phyloP scores from a whole-genome alignment of 2,329 filamentous ascomycete genomes.

The Pestalotiopsis sp. region DNA sequence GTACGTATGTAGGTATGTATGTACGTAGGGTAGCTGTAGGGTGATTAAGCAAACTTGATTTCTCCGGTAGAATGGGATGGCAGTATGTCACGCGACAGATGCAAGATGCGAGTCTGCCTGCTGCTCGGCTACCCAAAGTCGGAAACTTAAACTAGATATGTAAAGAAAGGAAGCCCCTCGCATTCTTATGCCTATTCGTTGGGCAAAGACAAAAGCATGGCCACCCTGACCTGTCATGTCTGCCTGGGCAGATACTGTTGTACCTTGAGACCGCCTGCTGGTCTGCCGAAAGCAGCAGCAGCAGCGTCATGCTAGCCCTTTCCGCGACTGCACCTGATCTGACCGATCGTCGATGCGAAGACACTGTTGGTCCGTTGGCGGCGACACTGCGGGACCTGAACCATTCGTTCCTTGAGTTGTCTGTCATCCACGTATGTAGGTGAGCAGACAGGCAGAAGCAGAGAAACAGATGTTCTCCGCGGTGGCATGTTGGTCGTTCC shows the following conservation, averaged over 20 bases:
- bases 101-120: not conserved
- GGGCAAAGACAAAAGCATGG: not conserved
- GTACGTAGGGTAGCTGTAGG: not conserved
- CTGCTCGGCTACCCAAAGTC: not conserved
- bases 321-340: not conserved
- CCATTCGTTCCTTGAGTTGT: not conserved
- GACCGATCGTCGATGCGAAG: not conserved
- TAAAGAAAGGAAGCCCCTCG: not conserved
- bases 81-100: not conserved
- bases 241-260: not conserved
- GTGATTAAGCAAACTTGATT: not conserved
- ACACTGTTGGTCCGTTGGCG: not conserved
- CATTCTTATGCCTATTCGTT: constrained; percentile 2
- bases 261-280: not conserved
- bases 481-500: not conserved
- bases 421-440: not conserved
- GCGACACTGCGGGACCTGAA: not conserved
- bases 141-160: not conserved
- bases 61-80: not conserved
- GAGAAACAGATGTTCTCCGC: not conserved
- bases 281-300: not conserved
- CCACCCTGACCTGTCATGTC: not conserved
- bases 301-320: not conserved
- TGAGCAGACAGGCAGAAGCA: not conserved
- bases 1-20: not conserved